Evolutionary conservation across 192 early-diverging fungal species (phyloP).

Genomic region (Backusella liffmaniae): DNA sequence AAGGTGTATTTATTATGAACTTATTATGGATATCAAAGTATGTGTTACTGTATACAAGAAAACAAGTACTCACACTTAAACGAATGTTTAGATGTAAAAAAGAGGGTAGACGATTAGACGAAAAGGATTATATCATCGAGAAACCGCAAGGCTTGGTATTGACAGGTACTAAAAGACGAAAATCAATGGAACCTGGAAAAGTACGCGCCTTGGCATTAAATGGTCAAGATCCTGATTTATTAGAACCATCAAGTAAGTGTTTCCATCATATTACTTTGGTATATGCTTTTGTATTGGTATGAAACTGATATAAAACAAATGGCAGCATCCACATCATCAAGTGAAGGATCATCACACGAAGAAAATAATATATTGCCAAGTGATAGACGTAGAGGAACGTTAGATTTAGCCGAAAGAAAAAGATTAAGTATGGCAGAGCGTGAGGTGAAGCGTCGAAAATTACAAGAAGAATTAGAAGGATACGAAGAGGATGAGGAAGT

Average conservation of each 20-base stretch:
- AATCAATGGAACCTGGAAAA: constrained; percentile 38
- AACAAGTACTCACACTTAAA: neutral
- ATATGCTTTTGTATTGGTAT: neutral
- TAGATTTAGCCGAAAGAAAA: neutral
- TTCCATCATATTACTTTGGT: too few relatives aligned
- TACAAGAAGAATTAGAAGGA: neutral
- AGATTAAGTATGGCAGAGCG: neutral
- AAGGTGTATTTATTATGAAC: constrained; percentile 26
- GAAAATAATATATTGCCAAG: neutral
- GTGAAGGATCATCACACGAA: neutral
- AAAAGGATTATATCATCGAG: constrained; percentile 27
- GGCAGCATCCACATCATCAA: neutral
- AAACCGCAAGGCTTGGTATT: constrained; percentile 10
- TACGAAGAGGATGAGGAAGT: neutral
- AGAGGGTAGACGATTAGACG: constrained; percentile 10
- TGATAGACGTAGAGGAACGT: neutral
- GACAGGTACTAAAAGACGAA: constrained; percentile 20
- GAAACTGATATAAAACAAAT: neutral
- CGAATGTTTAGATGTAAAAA: constrained; percentile 16
- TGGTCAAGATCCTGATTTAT: neutral
- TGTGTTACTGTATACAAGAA: neutral
- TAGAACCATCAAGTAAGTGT: neutral
- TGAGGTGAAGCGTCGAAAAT: neutral
- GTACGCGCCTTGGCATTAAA: constrained; percentile 13
- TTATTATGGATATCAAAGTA: constrained; percentile 31